These are phyloP conservation scores for Taphrina confusa DNA, from an alignment of 1,139 yeast species.

Conservation along the genomic window DNA sequence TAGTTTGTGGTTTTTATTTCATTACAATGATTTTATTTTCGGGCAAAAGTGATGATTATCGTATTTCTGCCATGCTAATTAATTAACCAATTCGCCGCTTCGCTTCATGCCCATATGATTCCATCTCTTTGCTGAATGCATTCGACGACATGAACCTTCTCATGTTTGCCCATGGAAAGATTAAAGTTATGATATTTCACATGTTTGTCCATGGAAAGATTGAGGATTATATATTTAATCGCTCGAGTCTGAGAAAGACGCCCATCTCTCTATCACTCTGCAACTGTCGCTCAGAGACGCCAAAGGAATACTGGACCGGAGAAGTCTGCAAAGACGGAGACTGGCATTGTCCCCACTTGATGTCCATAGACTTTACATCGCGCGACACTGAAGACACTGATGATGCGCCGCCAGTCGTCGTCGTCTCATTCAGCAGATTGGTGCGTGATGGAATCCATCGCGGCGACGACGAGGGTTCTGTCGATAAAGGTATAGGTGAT, in stretches of 20 bases:
- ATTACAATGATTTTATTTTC: too few relatives aligned
- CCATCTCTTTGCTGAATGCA: too few relatives aligned
- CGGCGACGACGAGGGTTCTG: neutral
- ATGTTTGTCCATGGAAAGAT: too few relatives aligned
- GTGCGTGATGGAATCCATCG: neutral
- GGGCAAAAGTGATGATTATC: too few relatives aligned
- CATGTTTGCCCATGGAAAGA: too few relatives aligned
- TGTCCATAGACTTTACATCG: neutral
- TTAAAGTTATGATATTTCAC: too few relatives aligned
- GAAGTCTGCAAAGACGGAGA: neutral
- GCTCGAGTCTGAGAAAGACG: neutral
- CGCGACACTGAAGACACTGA: neutral
- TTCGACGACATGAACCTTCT: too few relatives aligned
- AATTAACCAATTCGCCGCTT: too few relatives aligned
- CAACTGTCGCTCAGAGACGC: neutral
- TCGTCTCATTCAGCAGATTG: neutral
- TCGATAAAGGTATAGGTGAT: neutral
- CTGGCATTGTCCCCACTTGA: constrained; percentile 3
- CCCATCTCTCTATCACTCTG: neutral
- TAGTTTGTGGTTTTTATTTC: too few relatives aligned
- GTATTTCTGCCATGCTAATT: too few relatives aligned
- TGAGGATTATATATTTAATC: neutral
- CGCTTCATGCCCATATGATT: too few relatives aligned
- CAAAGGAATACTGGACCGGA: constrained; percentile 7
- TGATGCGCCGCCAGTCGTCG: neutral